Percentiles rank a stretch among this genome's conserved stretches.
Conservation (phyloP, 208 protist species). For the Trypanosoma rangeli region DNA sequence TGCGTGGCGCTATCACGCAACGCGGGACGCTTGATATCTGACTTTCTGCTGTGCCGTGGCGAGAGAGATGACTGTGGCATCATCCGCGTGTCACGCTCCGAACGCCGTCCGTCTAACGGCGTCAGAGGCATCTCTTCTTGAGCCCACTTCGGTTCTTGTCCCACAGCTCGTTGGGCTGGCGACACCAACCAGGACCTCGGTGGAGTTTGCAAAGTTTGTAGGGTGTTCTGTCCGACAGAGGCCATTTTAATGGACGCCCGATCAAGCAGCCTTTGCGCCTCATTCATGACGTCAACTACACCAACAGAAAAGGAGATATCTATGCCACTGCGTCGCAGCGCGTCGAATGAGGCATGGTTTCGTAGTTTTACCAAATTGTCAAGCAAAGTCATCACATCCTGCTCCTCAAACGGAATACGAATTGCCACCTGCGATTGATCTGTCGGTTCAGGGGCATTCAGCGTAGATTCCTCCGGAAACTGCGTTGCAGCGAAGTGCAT, state of each 20-base stretch:
- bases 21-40: no score
- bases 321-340: constrained; percentile 33
- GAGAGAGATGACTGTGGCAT: no score
- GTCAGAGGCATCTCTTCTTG: not conserved
- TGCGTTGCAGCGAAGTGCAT: constrained; percentile 15
- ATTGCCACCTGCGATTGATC: not conserved
- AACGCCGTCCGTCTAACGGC: not conserved
- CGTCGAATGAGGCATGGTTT: constrained; percentile 28
- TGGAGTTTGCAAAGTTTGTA: not conserved
- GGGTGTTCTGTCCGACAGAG: not conserved
- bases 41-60: no score
- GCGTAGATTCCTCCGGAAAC: constrained; percentile 12
- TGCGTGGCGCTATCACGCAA: not conserved
- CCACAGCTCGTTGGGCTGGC: not conserved
- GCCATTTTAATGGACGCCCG: constrained; percentile 2
- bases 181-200: not conserved
- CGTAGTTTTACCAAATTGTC: constrained; percentile 33
- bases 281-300: constrained; percentile 38
- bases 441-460: not conserved
- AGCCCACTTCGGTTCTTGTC: not conserved
- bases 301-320: constrained; percentile 45
- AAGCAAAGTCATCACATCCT: constrained; percentile 27
- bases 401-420: constrained; percentile 16
- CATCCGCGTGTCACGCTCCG: not conserved
- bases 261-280: constrained; percentile 44